Evolutionary conservation across 441 rosid genomes (phyloP).

Genomic region (Pelargonium cotyledonis): DNA sequence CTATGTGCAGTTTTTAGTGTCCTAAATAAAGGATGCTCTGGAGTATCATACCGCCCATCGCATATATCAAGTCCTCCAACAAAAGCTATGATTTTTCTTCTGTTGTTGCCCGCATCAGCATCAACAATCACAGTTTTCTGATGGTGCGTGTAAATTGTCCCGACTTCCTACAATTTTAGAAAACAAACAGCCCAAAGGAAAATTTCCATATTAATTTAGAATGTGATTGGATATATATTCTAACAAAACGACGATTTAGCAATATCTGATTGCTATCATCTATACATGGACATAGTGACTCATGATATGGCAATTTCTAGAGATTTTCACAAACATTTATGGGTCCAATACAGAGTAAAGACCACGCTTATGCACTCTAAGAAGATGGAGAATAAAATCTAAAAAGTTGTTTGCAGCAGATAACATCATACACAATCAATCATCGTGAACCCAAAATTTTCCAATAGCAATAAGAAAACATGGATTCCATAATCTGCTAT

Average conservation of each 20-base stretch:
- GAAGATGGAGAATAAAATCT: background rate
- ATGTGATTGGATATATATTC: background rate
- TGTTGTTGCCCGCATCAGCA: conserved; percentile 71
- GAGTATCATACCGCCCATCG: conserved; percentile 92
- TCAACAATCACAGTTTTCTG: conserved; percentile 93
- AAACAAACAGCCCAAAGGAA: background rate
- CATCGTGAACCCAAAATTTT: background rate
- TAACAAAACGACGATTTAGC: background rate
- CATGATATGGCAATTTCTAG: background rate
- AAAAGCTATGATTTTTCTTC: conserved; percentile 85
- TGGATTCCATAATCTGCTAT: background rate
- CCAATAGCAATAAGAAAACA: background rate
- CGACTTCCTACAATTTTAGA: conserved; percentile 62
- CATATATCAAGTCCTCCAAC: conserved; percentile 98
- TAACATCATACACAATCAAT: background rate
- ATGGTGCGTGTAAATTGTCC: conserved; percentile 91
- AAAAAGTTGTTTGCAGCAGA: background rate
- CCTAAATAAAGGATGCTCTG: conserved; percentile 73
- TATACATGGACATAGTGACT: background rate
- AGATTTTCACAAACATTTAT: background rate
- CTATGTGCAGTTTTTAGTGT: conserved; percentile 63
- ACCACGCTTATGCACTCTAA: background rate
- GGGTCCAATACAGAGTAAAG: background rate
- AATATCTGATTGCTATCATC: background rate
- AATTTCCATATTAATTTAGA: background rate